Evolutionary conservation across 768 basidiomycete genomes (phyloP).

Genomic region (Cubamyces sp.): DNA sequence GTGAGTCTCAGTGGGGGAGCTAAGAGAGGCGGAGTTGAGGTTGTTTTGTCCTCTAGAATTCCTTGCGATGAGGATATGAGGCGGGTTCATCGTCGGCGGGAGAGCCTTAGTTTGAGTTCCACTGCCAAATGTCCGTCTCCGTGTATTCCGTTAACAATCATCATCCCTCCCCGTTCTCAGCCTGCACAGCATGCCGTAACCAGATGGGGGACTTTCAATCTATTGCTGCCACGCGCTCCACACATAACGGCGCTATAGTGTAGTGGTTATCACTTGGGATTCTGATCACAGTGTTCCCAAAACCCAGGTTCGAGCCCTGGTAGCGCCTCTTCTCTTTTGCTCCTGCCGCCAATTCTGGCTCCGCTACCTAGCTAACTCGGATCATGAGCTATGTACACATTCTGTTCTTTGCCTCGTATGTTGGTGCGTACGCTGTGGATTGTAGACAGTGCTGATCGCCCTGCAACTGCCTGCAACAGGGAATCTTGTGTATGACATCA

Average conservation of each 20-base stretch:
- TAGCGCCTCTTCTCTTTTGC: constrained; percentile 38
- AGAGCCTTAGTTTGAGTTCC: not conserved
- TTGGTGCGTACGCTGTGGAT: no score
- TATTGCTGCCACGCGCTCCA: no score
- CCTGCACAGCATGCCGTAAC: no score
- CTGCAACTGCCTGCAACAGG: no score
- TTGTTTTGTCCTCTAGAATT: constrained; percentile 77
- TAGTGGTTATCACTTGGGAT: constrained; percentile 49
- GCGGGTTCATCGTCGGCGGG: constrained; percentile 72
- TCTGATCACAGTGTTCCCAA: constrained; percentile 41
- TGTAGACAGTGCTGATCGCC: no score
- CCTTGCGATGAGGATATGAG: constrained; percentile 87
- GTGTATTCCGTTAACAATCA: not conserved
- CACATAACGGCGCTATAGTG: constrained; percentile 39
- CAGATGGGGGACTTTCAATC: no score
- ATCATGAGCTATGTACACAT: not conserved
- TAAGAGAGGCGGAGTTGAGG: constrained; percentile 78
- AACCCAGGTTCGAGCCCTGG: constrained; percentile 54
- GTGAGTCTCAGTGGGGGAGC: constrained; percentile 86
- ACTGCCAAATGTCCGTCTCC: not conserved
- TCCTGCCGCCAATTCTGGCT: no score
- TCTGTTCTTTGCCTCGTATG: not conserved
- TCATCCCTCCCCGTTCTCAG: no score
- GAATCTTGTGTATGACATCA: no score
- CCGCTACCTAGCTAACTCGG: no score